Evolutionary conservation across 2,329 filamentous ascomycete genomes (phyloP), one percentile per base, ranked within the genome.

Genomic region (Xylaria sp.): DNA sequence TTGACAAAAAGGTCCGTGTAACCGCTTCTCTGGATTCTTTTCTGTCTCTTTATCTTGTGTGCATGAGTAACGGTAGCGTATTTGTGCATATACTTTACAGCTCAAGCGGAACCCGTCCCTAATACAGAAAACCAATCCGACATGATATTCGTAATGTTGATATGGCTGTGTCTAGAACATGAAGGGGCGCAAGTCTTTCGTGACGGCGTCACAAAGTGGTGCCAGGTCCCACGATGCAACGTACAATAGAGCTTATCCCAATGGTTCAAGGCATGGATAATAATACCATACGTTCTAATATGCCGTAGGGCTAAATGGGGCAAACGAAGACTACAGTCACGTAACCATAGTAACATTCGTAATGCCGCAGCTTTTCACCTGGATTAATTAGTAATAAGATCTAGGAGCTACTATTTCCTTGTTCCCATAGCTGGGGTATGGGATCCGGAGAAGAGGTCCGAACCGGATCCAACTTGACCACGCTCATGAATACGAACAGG

Each of bases 71-170:
- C 8, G 5, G 35, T 13, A 16, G 32, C 5, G 5, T 16, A 16
- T 37, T 37, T 29, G 16, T 53, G 1, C 23, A n/a, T 21, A 2
- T 44, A 35, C 6, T 10, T 47, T 47, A 42, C 25, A 63, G 48
- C 50, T 35, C 12, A 44, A 47, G 16, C 21, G 25, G 16, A n/a
- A 1, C 1, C 4, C 18, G 35, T 23, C 16, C n/a, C 25, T n/a
- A n/a, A 61, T 59, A 42, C 21, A 57, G 23, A 47, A 44, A 40
- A 55, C 16, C 18, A 18, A 57, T 4, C 27, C 37, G 40, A 47
- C 9, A 25, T 40, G 50, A 25, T 3, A 48, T 55, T 55, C 21
- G 51, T 25, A 25, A 48, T 25, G 60, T 48, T 27, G 55, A 23
- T 51, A 63, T 51, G 13, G 50, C 12, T 48, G n/a, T 13, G 21